phyloP scores from a whole-genome alignment of 331 rosid species.

The Prunus yedoensis region DNA sequence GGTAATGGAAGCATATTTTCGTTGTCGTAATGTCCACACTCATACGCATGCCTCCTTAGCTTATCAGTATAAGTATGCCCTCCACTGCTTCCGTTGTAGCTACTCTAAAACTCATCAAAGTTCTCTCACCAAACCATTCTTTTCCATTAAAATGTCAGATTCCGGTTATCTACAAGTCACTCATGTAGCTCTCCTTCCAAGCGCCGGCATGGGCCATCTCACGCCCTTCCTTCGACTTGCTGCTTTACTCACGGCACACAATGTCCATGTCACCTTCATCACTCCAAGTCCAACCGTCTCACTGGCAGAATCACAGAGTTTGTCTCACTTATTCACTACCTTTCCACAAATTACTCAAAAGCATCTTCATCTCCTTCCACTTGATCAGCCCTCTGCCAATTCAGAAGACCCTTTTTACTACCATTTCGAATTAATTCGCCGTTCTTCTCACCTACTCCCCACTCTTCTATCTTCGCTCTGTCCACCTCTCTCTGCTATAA shows the following conservation, averaged over 20 bases:
- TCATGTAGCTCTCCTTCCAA: conserved; percentile 35
- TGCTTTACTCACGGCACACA: conserved; percentile 1
- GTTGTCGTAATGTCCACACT: background rate
- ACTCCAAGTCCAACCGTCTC: conserved; percentile 26
- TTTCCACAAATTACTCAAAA: conserved; percentile 27
- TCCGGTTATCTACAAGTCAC: background rate
- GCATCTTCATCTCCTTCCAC: conserved; percentile 29
- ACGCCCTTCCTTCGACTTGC: conserved; percentile 30
- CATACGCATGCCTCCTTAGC: background rate
- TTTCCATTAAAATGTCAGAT: conserved; percentile 14
- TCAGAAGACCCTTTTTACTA: conserved; percentile 31
- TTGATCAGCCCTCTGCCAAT: conserved; percentile 9
- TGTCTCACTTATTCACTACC: conserved; percentile 15
- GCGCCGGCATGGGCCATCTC: conserved; percentile 35
- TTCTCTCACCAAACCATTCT: background rate
- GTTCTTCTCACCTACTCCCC: conserved; percentile 23
- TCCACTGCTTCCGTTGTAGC: background rate
- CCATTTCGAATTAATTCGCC: conserved; percentile 25
- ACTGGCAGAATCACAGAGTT: conserved; percentile 22
- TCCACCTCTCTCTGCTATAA: conserved; percentile 30
- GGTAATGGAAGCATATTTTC: background rate
- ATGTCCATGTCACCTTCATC: conserved; percentile 28
- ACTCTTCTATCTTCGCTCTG: conserved; percentile 23
- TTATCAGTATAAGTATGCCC: background rate
- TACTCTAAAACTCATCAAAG: background rate